phyloP scores from a whole-genome alignment of 768 basidiomycete species.

The Chalciporus sphaerocephalus region DNA sequence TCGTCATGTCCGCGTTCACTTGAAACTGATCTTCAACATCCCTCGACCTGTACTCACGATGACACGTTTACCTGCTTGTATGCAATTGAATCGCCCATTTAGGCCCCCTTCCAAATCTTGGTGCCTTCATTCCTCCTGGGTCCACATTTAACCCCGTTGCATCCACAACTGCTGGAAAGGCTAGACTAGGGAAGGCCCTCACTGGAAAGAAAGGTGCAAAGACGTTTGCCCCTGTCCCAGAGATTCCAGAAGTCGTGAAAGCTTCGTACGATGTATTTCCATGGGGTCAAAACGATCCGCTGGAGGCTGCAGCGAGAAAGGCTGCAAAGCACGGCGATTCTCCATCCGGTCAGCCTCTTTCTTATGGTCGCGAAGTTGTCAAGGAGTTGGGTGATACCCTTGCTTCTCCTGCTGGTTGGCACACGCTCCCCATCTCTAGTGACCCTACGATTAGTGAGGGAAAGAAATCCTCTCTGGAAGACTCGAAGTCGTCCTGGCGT shows the following conservation, averaged over 20 bases:
- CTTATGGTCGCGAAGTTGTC: constrained; percentile 32
- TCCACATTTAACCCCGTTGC: constrained; percentile 15
- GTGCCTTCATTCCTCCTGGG: constrained; percentile 24
- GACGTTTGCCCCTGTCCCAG: constrained; percentile 9
- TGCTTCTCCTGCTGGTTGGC: constrained; percentile 92
- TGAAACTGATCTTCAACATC: constrained; percentile 6
- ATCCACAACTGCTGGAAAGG: constrained; percentile 2
- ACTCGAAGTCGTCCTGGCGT: constrained; percentile 43
- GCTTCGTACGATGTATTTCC: constrained; percentile 66
- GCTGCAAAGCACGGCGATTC: constrained; percentile 11
- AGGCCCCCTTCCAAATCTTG: constrained; percentile 21
- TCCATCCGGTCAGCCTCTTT: constrained; percentile 5
- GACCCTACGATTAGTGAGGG: constrained; percentile 48
- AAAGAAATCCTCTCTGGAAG: constrained; percentile 3
- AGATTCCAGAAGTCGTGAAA: constrained; percentile 22
- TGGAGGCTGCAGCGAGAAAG: constrained; percentile 38
- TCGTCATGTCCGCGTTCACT: not conserved
- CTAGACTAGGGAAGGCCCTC: constrained; percentile 13
- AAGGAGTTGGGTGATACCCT: constrained; percentile 69
- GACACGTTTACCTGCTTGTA: not conserved
- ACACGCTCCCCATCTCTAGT: constrained; percentile 65
- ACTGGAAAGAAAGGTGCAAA: constrained; percentile 14
- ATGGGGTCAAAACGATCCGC: constrained; percentile 86
- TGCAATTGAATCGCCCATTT: constrained; percentile 3
- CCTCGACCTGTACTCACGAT: not conserved